phyloP scores from a whole-genome alignment of 306 rosid genomes.

The Fagus sylvatica region DNA sequence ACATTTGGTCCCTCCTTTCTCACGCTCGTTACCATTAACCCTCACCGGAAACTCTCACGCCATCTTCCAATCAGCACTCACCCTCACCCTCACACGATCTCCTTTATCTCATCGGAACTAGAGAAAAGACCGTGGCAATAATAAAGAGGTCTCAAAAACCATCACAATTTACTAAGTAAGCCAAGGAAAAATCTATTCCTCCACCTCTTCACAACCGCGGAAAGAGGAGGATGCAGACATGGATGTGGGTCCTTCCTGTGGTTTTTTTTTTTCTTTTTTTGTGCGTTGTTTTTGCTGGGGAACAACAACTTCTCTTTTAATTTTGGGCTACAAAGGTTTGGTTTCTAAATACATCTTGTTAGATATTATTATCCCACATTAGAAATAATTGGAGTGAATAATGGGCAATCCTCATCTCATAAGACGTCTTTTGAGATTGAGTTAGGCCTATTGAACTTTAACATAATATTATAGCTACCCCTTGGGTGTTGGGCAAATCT shows the following conservation, averaged over 20 bases:
- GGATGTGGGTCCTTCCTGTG: constrained; percentile 66
- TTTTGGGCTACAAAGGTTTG: constrained; percentile 40
- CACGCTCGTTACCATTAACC: too few relatives aligned
- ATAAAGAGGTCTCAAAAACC: constrained; percentile 49
- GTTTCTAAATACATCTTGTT: constrained; percentile 37
- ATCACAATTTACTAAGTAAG: constrained; percentile 51
- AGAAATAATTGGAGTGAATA: too few relatives aligned
- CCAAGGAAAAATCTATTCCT: constrained; percentile 62
- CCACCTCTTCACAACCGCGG: constrained; percentile 68
- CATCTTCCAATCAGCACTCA: too few relatives aligned
- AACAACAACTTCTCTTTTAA: constrained; percentile 38
- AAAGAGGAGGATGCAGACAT: constrained; percentile 72
- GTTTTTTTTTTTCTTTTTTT: background rate
- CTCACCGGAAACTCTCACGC: too few relatives aligned
- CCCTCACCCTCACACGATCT: too few relatives aligned
- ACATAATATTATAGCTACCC: too few relatives aligned
- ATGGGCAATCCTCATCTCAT: too few relatives aligned
- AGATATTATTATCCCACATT: too few relatives aligned
- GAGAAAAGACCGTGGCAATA: constrained; percentile 39
- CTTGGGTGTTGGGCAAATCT: too few relatives aligned
- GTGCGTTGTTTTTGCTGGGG: constrained; percentile 51
- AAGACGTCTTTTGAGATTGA: too few relatives aligned
- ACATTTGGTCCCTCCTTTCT: too few relatives aligned
- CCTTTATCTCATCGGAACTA: constrained; percentile 17
- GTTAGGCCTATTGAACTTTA: too few relatives aligned